Percentiles rank a stretch among this genome's conserved stretches.
These are phyloP conservation scores for Fraxinus albicans DNA, from an alignment of 305 asterid species.

Conservation along the genomic window DNA sequence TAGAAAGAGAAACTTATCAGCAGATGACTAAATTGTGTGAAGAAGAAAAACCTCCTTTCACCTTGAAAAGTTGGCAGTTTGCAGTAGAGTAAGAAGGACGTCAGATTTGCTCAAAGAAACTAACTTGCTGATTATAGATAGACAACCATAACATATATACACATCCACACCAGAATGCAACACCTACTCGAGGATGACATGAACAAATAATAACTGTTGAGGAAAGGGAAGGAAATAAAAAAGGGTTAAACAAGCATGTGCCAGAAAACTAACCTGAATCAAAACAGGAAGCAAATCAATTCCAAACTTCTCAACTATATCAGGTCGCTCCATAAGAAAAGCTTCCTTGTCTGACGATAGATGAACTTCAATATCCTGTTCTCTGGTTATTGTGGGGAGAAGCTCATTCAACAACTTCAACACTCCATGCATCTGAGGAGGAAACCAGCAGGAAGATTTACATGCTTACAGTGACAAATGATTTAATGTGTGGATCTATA, in stretches of 20 bases:
- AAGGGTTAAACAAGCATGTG: conserved; percentile 17
- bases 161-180: conserved; percentile 83
- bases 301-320: conserved; percentile 74
- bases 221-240: background rate
- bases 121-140: conserved; percentile 82
- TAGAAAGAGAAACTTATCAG: conserved; percentile 8
- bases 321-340: conserved; percentile 66
- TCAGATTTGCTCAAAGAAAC: conserved; percentile 75
- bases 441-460: conserved; percentile 21
- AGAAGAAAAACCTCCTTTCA: conserved; percentile 34
- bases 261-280: conserved; percentile 62
- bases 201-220: conserved; percentile 22
- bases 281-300: conserved; percentile 78
- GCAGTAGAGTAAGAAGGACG: conserved; percentile 62
- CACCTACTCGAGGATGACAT: conserved; percentile 61
- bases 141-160: conserved; percentile 75
- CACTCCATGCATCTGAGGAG: conserved; percentile 68
- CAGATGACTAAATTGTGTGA: conserved; percentile 16
- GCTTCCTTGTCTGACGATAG: conserved; percentile 60
- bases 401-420: conserved; percentile 83
- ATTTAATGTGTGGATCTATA: conserved; percentile 1
- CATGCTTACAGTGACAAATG: background rate
- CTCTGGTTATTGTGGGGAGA: conserved; percentile 60
- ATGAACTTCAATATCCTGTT: conserved; percentile 45
- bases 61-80: conserved; percentile 76